Base-by-base conservation (phyloP, 2,329 filamentous ascomycete genomes). In the Colletotrichum zoysiae region DNA sequence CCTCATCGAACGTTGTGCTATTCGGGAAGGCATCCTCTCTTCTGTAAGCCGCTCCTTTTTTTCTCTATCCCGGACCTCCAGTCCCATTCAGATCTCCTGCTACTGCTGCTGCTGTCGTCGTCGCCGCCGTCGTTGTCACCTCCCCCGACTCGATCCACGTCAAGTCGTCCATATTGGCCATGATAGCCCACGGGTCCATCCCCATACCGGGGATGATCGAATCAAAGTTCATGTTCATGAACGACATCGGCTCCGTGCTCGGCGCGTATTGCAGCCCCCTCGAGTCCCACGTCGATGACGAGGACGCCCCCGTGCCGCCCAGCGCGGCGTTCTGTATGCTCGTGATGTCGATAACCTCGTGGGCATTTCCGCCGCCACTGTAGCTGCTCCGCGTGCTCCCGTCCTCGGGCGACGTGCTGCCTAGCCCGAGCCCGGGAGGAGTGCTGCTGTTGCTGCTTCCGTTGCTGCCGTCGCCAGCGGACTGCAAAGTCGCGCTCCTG, bases 171-270 rank as follows among this genome's bases (percentile, higher is more conserved):
- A 63, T 56, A 16, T 48, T 65, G 11, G 59, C 70, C 50, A 73
- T n/a, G 64, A 67, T 57, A 9, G 57, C 61, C 68, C 71, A 73
- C 55, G 71, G 71, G 23, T 73, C 64, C 7, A 73, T 61, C 9
- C 55, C 71, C 23, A 57, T 60, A 6, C 70, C 71, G 26, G 51
- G n/a, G 16, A 50, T 40, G 14, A 46, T 62, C 1, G 46, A 30
- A 14, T 42, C 57, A 16, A 59, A 46, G 20, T 64, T 53, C 44
- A 65, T 48, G 33, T 72, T 62, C 23, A 60, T 35, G n/a, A 70
- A 70, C 1, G 70, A 72, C 16, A 42, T 35, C 20, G 66, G 65
- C 16, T 72, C 70, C 20, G 66, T 50, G 70, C 70, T 70, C 1
- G 70, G 70, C 16, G 70, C 70, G 48, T 72, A 72, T 20, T 72